Evolutionary conservation across 2,329 filamentous ascomycete genomes (phyloP).

Genomic region (Emmonsia crescens): DNA sequence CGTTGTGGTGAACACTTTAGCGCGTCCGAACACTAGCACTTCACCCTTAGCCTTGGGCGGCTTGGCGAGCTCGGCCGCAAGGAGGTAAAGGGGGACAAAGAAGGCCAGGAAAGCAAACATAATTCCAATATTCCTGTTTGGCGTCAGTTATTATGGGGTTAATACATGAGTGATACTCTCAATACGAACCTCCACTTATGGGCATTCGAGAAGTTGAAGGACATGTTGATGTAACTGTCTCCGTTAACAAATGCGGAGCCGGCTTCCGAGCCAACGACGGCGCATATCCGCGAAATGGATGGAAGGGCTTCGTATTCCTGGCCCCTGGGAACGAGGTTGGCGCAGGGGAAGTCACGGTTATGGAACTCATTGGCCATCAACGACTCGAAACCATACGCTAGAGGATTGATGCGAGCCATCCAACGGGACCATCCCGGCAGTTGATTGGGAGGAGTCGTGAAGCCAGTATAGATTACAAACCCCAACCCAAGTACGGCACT

Average conservation of each 20-base stretch:
- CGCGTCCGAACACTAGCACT: background rate
- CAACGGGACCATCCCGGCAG: conserved; percentile 56
- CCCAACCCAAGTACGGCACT: too few species aligned
- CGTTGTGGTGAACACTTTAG: too few species aligned
- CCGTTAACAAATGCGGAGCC: conserved; percentile 46
- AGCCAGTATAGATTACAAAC: too few species aligned
- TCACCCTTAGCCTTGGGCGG: background rate
- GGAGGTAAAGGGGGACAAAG: background rate
- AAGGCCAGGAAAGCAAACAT: conserved; percentile 30
- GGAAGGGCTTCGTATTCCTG: conserved; percentile 25
- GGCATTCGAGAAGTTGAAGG: too few species aligned
- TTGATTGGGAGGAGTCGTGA: too few species aligned
- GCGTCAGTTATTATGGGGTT: too few species aligned
- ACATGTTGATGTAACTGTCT: conserved; percentile 24
- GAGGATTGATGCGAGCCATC: conserved; percentile 70
- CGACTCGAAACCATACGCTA: conserved; percentile 69
- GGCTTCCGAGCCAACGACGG: conserved; percentile 41
- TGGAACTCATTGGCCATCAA: conserved; percentile 77
- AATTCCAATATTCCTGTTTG: conserved; percentile 35
- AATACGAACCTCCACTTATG: too few species aligned
- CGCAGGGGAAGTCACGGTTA: conserved; percentile 46
- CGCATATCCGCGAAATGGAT: conserved; percentile 41
- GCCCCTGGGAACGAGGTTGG: conserved; percentile 32
- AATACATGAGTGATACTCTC: too few species aligned
- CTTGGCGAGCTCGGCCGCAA: background rate